Evolutionary conservation across 176 grass and related monocot species (phyloP), one percentile per base, ranked within the genome.

Genomic region (Cenchrus fungigraminus): DNA sequence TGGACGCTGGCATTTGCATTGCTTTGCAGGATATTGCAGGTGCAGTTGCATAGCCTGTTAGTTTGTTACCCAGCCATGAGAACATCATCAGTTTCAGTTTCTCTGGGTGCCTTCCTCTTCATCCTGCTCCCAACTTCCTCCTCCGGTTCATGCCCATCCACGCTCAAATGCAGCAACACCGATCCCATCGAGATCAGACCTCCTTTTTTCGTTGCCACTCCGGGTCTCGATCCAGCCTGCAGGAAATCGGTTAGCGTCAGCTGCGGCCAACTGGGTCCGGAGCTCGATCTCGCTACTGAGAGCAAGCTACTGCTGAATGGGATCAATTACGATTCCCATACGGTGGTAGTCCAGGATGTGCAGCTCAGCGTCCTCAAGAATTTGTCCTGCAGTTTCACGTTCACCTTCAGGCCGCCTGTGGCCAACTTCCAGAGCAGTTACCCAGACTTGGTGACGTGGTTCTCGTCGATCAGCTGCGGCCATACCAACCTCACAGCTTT

Each of bases 191-290:
- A 76, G 19, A 45, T 77, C 55, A 77, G 1, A 22, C 34, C 54
- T n/a, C 73, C 73, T 12, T 76, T 76, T 52, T 76, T 76, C 17
- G 73, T 76, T n/a, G 52, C 16, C 1, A 12, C 31, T 57, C 73
- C 15, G 0, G 73, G 53, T 55, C 9, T 57, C 17, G 73, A 76
- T 42, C 73, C 73, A 7, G 14, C 73, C 15, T 76, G 52, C 5
- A 56, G 52, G 16, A 4, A 19, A 57, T 76, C 16, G 52, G 12
- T 56, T 3, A 75, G 37, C 12, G 77, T 79, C 46, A 79, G 77
- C 77, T 79, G 77, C 9, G 45, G 61, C 0, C 9, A 52, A 0
- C 19, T 79, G 4, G 77, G 77, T 13, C 77, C 77, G 2, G 77
- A 79, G 61, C 16, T 79, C 43, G 28, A 17, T 4, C 60, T 79